These are phyloP conservation scores for Linaria vulgaris DNA, from an alignment of 257 asterid genomes.

Conservation along the genomic window DNA sequence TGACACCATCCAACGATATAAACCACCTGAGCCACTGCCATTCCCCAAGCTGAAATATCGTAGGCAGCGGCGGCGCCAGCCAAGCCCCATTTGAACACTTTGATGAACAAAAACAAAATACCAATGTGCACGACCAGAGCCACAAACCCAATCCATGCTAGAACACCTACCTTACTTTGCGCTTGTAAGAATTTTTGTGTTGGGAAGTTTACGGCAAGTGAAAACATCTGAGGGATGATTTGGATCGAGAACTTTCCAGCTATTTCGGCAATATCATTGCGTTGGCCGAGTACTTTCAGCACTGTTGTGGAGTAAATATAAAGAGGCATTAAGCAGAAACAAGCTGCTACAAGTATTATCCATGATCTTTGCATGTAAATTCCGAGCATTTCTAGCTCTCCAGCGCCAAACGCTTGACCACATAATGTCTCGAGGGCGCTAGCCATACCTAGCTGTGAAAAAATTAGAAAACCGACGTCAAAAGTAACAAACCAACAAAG, in stretches of 20 bases:
- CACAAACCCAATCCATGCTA: constrained; percentile 80
- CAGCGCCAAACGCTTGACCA: constrained; percentile 97
- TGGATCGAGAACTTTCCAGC: constrained; percentile 71
- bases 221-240: constrained; percentile 87
- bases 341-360: constrained; percentile 62
- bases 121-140: constrained; percentile 55
- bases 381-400: constrained; percentile 74
- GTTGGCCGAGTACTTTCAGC: constrained; percentile 66
- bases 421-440: constrained; percentile 93
- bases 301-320: constrained; percentile 58
- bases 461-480: not conserved
- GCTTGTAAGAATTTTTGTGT: constrained; percentile 93
- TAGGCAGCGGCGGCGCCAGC: constrained; percentile 94
- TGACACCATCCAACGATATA: constrained; percentile 79
- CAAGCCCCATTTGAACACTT: constrained; percentile 72
- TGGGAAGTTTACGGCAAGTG: constrained; percentile 82
- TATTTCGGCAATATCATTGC: constrained; percentile 75
- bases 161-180: constrained; percentile 67
- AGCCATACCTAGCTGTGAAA: constrained; percentile 84
- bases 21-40: constrained; percentile 69
- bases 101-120: constrained; percentile 51
- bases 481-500: not conserved
- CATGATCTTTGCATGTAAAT: constrained; percentile 89
- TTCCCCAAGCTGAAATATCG: constrained; percentile 73
- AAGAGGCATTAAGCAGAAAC: constrained; percentile 68